These are phyloP conservation scores for Coniochaeta prunicola DNA, from an alignment of 2,329 filamentous ascomycete species.

Conservation along the genomic window DNA sequence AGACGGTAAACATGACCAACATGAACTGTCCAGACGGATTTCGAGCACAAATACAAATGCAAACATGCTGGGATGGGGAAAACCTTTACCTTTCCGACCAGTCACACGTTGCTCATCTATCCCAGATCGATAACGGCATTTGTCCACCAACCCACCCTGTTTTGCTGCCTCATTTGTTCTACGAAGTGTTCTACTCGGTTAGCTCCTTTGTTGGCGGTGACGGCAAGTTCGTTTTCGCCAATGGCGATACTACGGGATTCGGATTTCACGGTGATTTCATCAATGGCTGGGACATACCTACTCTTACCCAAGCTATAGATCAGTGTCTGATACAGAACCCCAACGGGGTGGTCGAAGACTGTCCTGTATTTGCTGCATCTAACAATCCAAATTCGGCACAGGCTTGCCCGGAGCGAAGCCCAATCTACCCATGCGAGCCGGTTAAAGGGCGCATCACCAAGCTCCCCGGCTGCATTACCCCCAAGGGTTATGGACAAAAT, in stretches of 20 bases:
- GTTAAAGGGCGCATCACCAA: slow-evolving; percentile 32
- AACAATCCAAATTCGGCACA: slow-evolving; percentile 27
- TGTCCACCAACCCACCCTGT: slow-evolving; percentile 34
- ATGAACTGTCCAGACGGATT: slow-evolving; percentile 50
- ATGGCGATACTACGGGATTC: slow-evolving; percentile 41
- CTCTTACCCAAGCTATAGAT: slow-evolving; percentile 28
- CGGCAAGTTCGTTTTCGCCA: slow-evolving; percentile 35
- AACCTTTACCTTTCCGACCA: slow-evolving; percentile 37
- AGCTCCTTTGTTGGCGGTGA: slow-evolving; percentile 13
- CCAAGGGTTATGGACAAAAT: slow-evolving; percentile 19
- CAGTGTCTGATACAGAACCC: slow-evolving; percentile 16
- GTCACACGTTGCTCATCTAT: slow-evolving; percentile 31
- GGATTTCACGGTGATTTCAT: slow-evolving; percentile 48
- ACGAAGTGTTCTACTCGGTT: slow-evolving; percentile 27
- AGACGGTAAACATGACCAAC: slow-evolving; percentile 49
- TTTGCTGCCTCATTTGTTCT: slow-evolving; percentile 35
- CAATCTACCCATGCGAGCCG: slow-evolving; percentile 31
- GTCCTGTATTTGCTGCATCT: slow-evolving; percentile 19
- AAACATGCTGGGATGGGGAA: slow-evolving; percentile 55
- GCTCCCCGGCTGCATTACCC: slow-evolving; percentile 46
- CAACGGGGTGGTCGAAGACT: slow-evolving; percentile 24
- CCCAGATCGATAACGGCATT: slow-evolving; percentile 28
- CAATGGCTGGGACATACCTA: slow-evolving; percentile 35
- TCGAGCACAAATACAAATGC: slow-evolving; percentile 53
- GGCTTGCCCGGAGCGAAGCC: slow-evolving; percentile 35